Base-by-base conservation (phyloP, 2,329 filamentous ascomycete species). In the Diaporthe sp. region DNA sequence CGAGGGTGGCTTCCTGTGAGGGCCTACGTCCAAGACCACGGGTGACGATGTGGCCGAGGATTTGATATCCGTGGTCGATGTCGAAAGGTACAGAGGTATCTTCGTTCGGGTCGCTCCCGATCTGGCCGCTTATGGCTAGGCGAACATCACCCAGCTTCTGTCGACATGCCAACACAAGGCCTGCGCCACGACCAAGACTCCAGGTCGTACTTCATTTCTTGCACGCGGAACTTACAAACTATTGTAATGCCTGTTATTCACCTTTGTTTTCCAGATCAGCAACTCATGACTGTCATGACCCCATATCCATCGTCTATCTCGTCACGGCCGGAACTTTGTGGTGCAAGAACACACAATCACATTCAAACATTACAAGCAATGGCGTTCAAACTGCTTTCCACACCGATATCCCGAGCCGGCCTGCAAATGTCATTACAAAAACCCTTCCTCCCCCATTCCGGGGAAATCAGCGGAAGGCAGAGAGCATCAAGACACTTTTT, bases 1-100 rank as follows among this genome's bases (percentile, higher is more conserved):
- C 72, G 90, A 92, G 58, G 88, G 89, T 46, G 88, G 88, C 28
- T 90, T 92, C 78, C 79, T 91, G 53, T 92, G 81, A 88, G 42
- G 28, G 19, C 37, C 8, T 12, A n/a, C 19, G 10, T 25, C 53
- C 19, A 57, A 34, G 46, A 55, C 25, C 46, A 19, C 49, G 22
- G 65, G 31, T 28, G 34, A n/a, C 46, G 49, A 57, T 72, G 39
- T n/a, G 46, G 39, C 60, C 25, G 39, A 55, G 34, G 58, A 44
- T 51, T 73, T 28, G 34, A 55, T 55, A 39, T 53, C 65, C 53
- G 46, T 57, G 60, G 49, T 17, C 71, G 31, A 31, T 44, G 25
- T 44, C 71, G n/a, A 44, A 42, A 28, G 22, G 46, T 42, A 17
- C 58, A 39, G 17, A 62, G 46, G 25, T 12, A 22, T 57, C 28